Evolutionary conservation across 305 asterid species (phyloP), one percentile per base, ranked within the genome.

Genomic region (Fraxinus latifolia): DNA sequence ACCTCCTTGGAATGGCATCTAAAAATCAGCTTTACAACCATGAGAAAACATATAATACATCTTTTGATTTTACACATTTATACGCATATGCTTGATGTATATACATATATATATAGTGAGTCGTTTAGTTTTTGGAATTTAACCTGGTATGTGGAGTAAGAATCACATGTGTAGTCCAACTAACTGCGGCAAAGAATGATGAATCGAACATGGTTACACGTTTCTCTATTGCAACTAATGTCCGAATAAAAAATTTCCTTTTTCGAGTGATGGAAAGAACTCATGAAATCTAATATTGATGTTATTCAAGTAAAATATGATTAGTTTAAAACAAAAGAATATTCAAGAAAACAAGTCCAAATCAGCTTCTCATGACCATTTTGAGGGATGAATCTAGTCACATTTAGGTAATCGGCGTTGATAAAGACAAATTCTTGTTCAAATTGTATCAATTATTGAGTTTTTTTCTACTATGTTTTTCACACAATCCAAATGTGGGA

Each of bases 1-100:
- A 55, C 88, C 86, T 79, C 47, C 75, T 77, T 79, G 77, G 62
- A 70, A 76, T 80, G 86, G 82, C 82, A 82, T 58, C 74, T 58
- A 55, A 29, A 53, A 77, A 6, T 11, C 74, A 67, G 74, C 74
- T 67, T 67, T 4, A 6, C 74, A 67, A 27, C 74, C 74, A 29
- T 29, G 25, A 60, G 70, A 60, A 21, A 67, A 27, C 74, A 67
- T 67, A 3, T 67, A 32, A 67, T 25, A 36, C 17, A 67, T 33
- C 74, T 67, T 62, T 67, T 5, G 34, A 67, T 67, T 67, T 27
- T 67, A 67, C 74, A 2, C 36, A 65, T 21, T 60, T 19, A 60
- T 60, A 60, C 1, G 70, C 23, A 60, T 60, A 21, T 7, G 12
- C 21, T 60, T 19, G 31, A 21, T 5, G 19, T 5, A 58, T 58